Percentiles rank a stretch among this genome's conserved stretches.
phyloP scores from a whole-genome alignment of 2,329 filamentous ascomycete genomes.

The Penicillium sp. region DNA sequence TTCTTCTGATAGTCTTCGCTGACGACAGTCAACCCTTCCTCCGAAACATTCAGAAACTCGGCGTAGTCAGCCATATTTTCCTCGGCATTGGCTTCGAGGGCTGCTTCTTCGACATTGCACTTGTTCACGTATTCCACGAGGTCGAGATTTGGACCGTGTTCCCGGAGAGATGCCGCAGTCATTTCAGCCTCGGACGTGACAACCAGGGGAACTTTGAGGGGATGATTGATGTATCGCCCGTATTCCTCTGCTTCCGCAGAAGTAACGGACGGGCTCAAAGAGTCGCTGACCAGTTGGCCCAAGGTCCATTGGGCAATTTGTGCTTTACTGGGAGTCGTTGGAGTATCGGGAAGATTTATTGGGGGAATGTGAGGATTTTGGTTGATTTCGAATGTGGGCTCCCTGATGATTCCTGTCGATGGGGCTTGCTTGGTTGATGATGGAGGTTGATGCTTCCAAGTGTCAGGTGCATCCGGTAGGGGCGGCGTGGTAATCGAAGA shows the following conservation, averaged over 20 bases:
- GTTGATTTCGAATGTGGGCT: slow-evolving; percentile 36
- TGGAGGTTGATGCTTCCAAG: slow-evolving; percentile 36
- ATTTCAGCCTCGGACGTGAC: slow-evolving; percentile 47
- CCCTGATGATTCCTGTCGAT: slow-evolving; percentile 61
- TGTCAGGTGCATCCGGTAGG: slow-evolving; percentile 23
- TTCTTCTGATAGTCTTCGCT: slow-evolving; percentile 89
- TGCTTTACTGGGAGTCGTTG: slow-evolving; percentile 73
- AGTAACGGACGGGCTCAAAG: slow-evolving; percentile 80
- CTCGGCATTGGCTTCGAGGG: slow-evolving; percentile 49
- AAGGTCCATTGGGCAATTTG: slow-evolving; percentile 82
- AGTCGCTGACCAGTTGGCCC: slow-evolving; percentile 80
- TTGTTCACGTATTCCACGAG: slow-evolving; percentile 80
- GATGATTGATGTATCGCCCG: slow-evolving; percentile 82
- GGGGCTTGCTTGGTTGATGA: slow-evolving; percentile 36
- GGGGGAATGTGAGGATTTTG: slow-evolving; percentile 22
- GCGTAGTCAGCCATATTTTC: slow-evolving; percentile 72
- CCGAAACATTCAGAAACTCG: slow-evolving; percentile 73
- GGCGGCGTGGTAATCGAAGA: slow-evolving; percentile 37
- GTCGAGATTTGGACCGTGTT: slow-evolving; percentile 56
- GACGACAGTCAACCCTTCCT: slow-evolving; percentile 83
- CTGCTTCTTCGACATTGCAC: slow-evolving; percentile 61
- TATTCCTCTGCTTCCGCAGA: slow-evolving; percentile 81
- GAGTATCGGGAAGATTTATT: slow-evolving; percentile 47
- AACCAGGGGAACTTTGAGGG: slow-evolving; percentile 77
- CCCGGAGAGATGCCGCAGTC: slow-evolving; percentile 36